Conservation (phyloP, 2,329 filamentous ascomycete genomes). For the Coniochaeta ligniaria region DNA sequence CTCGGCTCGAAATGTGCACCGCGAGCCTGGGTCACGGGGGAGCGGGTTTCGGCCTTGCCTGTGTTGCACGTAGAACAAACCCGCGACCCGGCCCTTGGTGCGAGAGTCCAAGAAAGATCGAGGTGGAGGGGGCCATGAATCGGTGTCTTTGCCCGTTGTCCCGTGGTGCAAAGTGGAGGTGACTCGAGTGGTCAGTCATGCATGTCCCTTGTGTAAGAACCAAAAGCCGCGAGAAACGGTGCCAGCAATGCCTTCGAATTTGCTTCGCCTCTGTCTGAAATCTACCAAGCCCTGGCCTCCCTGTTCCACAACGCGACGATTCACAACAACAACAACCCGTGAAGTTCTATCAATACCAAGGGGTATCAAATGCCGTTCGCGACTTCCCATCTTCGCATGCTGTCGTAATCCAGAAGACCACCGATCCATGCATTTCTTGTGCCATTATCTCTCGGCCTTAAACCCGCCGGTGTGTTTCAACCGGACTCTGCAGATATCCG, state of each 20-base stretch:
- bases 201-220: not conserved
- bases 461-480: not conserved
- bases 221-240: not conserved
- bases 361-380: slow-evolving; percentile 3
- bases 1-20: not conserved
- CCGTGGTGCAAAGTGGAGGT: too few species aligned
- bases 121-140: not conserved
- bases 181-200: too few species aligned
- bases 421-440: not conserved
- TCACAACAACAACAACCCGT: not conserved
- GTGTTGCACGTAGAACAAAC: not conserved
- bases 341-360: slow-evolving; percentile 1
- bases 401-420: not conserved
- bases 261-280: not conserved
- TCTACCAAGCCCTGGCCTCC: not conserved
- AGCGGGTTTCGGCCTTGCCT: not conserved
- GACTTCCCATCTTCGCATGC: not conserved
- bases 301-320: not conserved
- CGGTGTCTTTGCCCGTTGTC: too few species aligned
- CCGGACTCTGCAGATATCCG: too few species aligned
- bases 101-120: not conserved
- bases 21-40: not conserved
- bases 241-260: not conserved
- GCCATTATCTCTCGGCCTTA: not conserved
- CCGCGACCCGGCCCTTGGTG: too few species aligned